Conservation (phyloP, 176 grass and related monocot genomes). For the Eragrostis curvula region DNA sequence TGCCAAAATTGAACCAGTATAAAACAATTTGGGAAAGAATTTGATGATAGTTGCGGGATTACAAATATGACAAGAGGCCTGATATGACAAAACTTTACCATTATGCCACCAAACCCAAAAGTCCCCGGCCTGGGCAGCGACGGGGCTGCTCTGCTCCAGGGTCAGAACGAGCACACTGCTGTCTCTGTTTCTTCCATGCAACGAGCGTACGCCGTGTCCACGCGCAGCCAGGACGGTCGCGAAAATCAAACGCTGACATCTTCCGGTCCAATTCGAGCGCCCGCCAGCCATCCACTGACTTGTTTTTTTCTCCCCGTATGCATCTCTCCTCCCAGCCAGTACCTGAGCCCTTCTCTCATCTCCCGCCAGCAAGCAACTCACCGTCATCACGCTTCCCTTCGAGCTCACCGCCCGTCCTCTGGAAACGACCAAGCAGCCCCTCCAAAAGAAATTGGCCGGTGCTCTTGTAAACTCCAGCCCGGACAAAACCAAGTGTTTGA, state of each 20-base stretch:
- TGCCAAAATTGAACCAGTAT: too few species aligned
- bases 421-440: conserved; percentile 37
- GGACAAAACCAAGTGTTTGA: not conserved
- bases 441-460: conserved; percentile 14
- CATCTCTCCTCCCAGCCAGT: not conserved
- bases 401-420: conserved; percentile 32
- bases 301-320: too few species aligned
- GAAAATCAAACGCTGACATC: conserved; percentile 52
- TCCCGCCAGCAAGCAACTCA: not conserved
- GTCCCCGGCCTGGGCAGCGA: not conserved
- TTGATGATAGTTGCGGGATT: too few species aligned
- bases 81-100: not conserved
- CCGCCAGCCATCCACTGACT: conserved; percentile 42
- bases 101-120: not conserved
- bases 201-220: conserved; percentile 23
- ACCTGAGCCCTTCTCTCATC: not conserved
- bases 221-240: not conserved
- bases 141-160: not conserved
- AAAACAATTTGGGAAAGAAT: too few species aligned
- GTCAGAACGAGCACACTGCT: not conserved
- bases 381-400: conserved; percentile 29
- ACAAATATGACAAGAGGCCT: not conserved
- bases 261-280: conserved; percentile 43
- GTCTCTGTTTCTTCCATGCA: not conserved
- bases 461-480: conserved; percentile 35